Evolutionary conservation across 2,329 filamentous ascomycete genomes (phyloP), one percentile per base, ranked within the genome.

Genomic region (Bipolaris sorokiniana): DNA sequence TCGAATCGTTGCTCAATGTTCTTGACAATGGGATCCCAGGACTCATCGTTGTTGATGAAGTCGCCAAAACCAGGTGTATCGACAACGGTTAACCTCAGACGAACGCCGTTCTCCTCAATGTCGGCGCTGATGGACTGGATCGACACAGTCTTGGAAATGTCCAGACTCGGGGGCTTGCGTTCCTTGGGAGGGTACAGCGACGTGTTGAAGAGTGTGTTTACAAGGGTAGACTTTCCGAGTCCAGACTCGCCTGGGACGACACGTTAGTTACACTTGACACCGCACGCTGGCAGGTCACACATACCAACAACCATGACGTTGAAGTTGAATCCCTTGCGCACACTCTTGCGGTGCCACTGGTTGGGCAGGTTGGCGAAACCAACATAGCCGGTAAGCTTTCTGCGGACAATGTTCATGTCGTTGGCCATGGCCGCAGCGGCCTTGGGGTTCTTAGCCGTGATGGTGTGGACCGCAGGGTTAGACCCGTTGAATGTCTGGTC

Each of bases 331-430:
- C 95, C 95, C 82, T 99, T 99, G 77, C 95, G 92, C 74, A 99
- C 95, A 87, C 93, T 97, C 90, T 99, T 99, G 80, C 95, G 94
- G 85, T 99, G 95, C 95, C 95, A 99, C 82, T 99, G 95, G 83
- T 99, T 99, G 65, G 95, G 95, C 77, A 99, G 82, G 79, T 99
- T 99, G 79, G 95, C 95, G 76, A 99, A 99, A 67, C 95, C 95
- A 74, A 99, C 95, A 74, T 98, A 99, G 76, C 95, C 95, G 48
- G 95, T 98, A 77, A 99, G 84, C 85, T 99, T 99, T 80, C 95
- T 88, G 80, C 95, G 91, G 72, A 99, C 94, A 78, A 99, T 96
- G 84, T 99, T 98, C 84, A 89, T 89, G 67, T 84, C 76, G 66
- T 77, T 77, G 50, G 80, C 77, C 66, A 81, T 74, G 69, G 80